phyloP scores from a whole-genome alignment of 306 rosid genomes.

The Vachellia pachyceras region DNA sequence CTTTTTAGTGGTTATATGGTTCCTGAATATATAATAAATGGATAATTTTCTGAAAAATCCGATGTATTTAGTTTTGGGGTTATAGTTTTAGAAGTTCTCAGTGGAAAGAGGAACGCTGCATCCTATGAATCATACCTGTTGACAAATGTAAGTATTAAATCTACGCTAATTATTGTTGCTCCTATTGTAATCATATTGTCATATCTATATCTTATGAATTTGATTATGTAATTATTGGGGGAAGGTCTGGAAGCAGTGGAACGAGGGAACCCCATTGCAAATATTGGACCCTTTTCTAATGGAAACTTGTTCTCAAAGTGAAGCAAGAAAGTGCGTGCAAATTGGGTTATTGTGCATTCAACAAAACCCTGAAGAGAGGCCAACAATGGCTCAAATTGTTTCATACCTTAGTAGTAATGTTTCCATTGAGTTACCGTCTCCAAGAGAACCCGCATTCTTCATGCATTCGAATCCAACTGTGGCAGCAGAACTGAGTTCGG shows the following conservation, averaged over 20 bases:
- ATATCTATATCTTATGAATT: not conserved
- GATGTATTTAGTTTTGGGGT: not conserved
- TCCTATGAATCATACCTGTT: not conserved
- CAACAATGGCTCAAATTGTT: constrained; percentile 5
- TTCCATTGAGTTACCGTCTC: not conserved
- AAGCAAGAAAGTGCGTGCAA: not conserved
- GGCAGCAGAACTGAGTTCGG: not conserved
- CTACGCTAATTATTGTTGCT: not conserved
- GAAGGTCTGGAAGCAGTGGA: not conserved
- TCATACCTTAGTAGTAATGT: constrained; percentile 5
- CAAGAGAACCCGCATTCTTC: constrained; percentile 6
- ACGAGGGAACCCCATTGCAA: not conserved
- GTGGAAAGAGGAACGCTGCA: not conserved
- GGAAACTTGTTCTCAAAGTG: not conserved
- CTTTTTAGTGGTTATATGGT: not conserved
- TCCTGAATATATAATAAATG: not conserved
- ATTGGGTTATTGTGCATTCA: constrained; percentile 23
- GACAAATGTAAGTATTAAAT: not conserved
- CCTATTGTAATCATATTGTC: not conserved
- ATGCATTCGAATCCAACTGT: not conserved
- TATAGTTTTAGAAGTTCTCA: not conserved
- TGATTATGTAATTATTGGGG: not conserved
- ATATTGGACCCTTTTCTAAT: not conserved
- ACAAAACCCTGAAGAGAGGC: not conserved
- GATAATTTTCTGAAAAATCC: not conserved